Conservation (phyloP, 257 asterid genomes). For the Forsythia viridissima region DNA sequence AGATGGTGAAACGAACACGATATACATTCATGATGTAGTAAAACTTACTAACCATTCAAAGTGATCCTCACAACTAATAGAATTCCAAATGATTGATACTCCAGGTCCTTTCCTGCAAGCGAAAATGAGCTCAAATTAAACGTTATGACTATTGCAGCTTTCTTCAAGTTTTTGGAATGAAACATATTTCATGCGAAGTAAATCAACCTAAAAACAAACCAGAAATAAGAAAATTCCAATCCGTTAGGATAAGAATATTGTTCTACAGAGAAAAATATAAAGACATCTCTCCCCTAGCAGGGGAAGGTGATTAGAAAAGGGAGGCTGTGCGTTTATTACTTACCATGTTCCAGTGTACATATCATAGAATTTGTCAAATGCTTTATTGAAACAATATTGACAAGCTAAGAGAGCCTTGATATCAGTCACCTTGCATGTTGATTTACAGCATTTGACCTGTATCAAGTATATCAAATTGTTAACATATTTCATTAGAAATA, state of each 20-base stretch:
- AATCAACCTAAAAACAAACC: neutral
- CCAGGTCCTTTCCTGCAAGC: slow-evolving; percentile 76
- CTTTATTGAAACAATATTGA: slow-evolving; percentile 73
- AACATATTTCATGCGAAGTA: neutral
- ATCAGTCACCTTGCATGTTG: slow-evolving; percentile 71
- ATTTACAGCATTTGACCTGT: slow-evolving; percentile 87
- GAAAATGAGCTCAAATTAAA: neutral
- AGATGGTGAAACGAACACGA: neutral
- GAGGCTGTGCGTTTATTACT: slow-evolving; percentile 20
- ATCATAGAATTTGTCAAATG: slow-evolving; percentile 86
- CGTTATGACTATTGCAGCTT: neutral
- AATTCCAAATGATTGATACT: slow-evolving; percentile 69
- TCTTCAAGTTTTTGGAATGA: neutral
- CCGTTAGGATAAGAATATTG: neutral
- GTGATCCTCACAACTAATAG: slow-evolving; percentile 92
- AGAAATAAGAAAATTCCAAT: neutral
- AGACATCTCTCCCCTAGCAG: neutral
- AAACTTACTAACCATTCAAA: slow-evolving; percentile 68
- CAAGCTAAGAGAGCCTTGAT: slow-evolving; percentile 78
- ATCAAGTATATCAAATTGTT: slow-evolving; percentile 6
- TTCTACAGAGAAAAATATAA: neutral
- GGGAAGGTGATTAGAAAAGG: neutral
- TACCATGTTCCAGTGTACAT: slow-evolving; percentile 85
- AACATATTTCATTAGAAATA: neutral
- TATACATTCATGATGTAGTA: neutral